Evolutionary conservation across 2,329 filamentous ascomycete genomes (phyloP).

Genomic region (Penicillium glabrum): DNA sequence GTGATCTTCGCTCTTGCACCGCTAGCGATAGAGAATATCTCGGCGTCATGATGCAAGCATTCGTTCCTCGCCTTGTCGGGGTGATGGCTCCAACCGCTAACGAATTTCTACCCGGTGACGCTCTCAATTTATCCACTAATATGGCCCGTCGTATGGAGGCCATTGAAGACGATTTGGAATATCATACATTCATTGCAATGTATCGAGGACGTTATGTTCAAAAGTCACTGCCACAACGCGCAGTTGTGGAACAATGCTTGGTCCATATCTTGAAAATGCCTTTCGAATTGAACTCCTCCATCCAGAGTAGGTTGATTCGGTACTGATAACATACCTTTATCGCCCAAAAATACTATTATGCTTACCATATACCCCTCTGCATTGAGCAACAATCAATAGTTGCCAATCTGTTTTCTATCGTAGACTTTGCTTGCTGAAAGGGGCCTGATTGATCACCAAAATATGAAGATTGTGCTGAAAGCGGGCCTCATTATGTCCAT

Average conservation of each 20-base stretch:
- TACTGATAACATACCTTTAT: background rate
- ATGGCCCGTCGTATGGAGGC: background rate
- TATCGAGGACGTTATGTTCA: background rate
- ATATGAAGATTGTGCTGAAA: background rate
- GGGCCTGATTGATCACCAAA: background rate
- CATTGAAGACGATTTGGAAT: background rate
- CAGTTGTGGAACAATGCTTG: background rate
- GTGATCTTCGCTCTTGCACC: background rate
- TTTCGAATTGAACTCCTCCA: background rate
- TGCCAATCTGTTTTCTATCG: background rate
- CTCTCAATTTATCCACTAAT: background rate
- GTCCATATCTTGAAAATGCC: background rate
- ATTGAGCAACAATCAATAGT: background rate
- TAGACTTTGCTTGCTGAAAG: background rate
- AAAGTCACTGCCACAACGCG: background rate
- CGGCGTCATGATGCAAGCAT: background rate
- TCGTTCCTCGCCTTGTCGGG: background rate
- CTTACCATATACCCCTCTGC: background rate
- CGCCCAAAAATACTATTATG: background rate
- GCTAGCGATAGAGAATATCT: background rate
- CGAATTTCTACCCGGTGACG: background rate
- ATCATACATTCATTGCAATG: background rate
- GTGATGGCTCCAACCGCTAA: background rate
- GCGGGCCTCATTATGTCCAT: background rate
- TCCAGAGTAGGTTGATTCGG: background rate